phyloP scores from a whole-genome alignment of 208 protist genomes.

The Tritrichomonas musculus region DNA sequence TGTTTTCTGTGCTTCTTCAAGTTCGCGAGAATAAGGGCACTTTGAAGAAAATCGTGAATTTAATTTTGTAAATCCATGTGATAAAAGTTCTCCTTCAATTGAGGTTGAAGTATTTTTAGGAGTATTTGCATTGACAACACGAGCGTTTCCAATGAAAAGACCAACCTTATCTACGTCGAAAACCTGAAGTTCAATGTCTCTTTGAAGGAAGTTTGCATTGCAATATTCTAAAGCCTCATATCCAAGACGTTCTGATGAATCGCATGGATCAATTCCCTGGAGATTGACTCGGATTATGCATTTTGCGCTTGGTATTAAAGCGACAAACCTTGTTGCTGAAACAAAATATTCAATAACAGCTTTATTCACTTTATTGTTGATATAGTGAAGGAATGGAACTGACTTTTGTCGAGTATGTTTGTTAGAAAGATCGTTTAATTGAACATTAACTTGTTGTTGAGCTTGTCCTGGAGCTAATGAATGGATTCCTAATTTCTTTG shows the following conservation, averaged over 20 bases:
- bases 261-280: background rate
- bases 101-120: background rate
- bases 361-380: background rate
- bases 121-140: background rate
- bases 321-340: background rate
- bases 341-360: background rate
- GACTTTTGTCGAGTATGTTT: background rate
- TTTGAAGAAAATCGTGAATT: background rate
- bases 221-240: background rate
- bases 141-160: background rate
- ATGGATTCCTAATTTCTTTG: background rate
- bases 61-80: background rate
- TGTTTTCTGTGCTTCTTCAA: background rate
- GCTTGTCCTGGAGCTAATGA: no score
- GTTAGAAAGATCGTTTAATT: background rate
- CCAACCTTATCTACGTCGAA: background rate
- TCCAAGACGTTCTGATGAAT: background rate
- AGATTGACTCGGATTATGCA: background rate
- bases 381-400: background rate
- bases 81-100: background rate
- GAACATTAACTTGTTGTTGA: no score
- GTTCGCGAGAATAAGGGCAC: background rate
- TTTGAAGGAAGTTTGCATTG: background rate
- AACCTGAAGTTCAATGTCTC: background rate
- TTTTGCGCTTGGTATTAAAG: background rate